Evolutionary conservation across 73 alveolate genomes (phyloP), one percentile per base, ranked within the genome.

Genomic region (Breviolum minutum): DNA sequence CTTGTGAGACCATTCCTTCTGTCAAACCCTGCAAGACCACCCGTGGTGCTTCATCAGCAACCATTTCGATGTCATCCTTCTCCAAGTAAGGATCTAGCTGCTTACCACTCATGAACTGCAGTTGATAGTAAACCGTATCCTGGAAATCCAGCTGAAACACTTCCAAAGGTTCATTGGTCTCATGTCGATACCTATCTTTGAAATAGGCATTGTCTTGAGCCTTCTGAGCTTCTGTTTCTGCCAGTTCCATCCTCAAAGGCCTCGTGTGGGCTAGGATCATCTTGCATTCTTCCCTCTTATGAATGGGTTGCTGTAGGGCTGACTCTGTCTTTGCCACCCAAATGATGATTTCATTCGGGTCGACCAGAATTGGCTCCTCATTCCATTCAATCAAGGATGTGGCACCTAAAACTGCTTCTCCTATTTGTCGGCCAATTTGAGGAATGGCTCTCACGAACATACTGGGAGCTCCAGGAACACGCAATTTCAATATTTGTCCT

Each of bases 51-150:
- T 92, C 90, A 6, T 92, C 98, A 5, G 90, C 73, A 40, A 74
- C 98, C 98, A 74, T 92, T 76, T 76, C 90, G 60, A 92, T 92
- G 91, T 92, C 98, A 74, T 92, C 98, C 91, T 92, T 90, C 63
- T 90, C 96, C 91, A 74, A 61, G 81, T 54, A 92, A 24, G 89
- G 69, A 73, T 92, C 91, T 11, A 92, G 98, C 81, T 62, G 54
- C 63, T 76, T 92, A 80, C 98, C 98, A 64, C 98, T 76, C 98
- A 92, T 73, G 87, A 74, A 92, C 61, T 92, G 98, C 98, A 92
- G 68, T 85, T 76, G 98, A 54, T 92, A 92, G 91, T 92, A 92
- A 54, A 92, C 66, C 10, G 89, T 92, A 60, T 92, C 98, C 22
- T 76, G 89, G 30, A 92, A 92, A 29, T 92, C 91, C 82, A 92